Evolutionary conservation across 305 asterid species (phyloP).

Genomic region (Caryopteris hybrid): DNA sequence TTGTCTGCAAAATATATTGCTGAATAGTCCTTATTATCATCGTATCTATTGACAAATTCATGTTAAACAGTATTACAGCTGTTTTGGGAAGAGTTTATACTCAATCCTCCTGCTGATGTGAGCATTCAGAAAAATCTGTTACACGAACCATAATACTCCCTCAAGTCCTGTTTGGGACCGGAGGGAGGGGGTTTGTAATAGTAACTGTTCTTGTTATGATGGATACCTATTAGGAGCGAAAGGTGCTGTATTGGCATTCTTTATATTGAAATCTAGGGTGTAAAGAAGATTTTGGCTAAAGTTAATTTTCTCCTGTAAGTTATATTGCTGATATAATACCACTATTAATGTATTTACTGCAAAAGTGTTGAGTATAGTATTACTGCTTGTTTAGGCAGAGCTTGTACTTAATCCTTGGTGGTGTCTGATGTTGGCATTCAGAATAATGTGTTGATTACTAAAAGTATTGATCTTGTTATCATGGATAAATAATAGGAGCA

Average conservation of each 20-base stretch:
- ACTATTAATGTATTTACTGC: background rate
- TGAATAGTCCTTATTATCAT: background rate
- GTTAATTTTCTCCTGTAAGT: background rate
- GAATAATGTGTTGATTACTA: background rate
- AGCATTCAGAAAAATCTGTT: too few relatives aligned
- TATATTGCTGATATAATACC: background rate
- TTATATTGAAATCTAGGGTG: background rate
- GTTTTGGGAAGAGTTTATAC: constrained; percentile 7
- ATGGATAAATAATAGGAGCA: too few relatives aligned
- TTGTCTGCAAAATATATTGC: background rate
- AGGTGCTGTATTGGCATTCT: background rate
- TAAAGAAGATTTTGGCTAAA: background rate
- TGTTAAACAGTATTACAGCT: background rate
- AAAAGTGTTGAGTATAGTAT: too few relatives aligned
- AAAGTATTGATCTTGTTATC: too few relatives aligned
- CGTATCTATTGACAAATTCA: background rate
- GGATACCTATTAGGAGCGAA: background rate
- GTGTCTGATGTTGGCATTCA: background rate
- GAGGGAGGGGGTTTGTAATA: too few relatives aligned
- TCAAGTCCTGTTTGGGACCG: too few relatives aligned
- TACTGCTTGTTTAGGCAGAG: too few relatives aligned
- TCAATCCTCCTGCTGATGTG: background rate
- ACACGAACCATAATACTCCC: background rate
- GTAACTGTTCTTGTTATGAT: background rate
- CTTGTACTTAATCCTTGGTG: background rate